phyloP scores from a whole-genome alignment of 495 filamentous ascomycete species.

The Terfezia boudieri region DNA sequence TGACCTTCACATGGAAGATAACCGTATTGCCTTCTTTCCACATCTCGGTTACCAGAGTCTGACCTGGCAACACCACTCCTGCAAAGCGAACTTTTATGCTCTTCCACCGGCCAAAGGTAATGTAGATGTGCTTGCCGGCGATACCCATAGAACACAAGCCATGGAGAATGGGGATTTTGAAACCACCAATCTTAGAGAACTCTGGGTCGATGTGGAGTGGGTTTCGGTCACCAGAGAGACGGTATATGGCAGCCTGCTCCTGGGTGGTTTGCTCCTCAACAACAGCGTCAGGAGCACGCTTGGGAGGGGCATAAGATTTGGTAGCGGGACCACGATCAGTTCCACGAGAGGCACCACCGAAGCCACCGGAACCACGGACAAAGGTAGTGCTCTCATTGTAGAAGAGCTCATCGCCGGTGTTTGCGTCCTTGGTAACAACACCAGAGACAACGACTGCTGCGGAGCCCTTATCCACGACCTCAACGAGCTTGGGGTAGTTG shows the following conservation, averaged over 20 bases:
- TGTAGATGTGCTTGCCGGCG: constrained; percentile 69
- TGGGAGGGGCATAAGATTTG: constrained; percentile 52
- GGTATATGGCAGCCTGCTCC: constrained; percentile 90
- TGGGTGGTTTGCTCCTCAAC: constrained; percentile 77
- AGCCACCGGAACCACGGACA: constrained; percentile 79
- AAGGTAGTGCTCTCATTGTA: constrained; percentile 90
- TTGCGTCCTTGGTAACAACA: constrained; percentile 53
- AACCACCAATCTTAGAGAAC: constrained; percentile 87
- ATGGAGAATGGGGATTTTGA: constrained; percentile 87
- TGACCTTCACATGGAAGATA: constrained; percentile 80
- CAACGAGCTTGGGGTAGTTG: constrained; percentile 68
- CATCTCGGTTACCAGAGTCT: constrained; percentile 92
- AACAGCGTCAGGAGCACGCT: constrained; percentile 54
- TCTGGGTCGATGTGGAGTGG: constrained; percentile 88
- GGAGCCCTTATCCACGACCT: constrained; percentile 87
- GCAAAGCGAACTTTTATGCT: constrained; percentile 96
- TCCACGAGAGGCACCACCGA: constrained; percentile 66
- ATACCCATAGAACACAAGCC: constrained; percentile 92
- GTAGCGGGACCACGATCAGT: constrained; percentile 57
- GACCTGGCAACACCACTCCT: constrained; percentile 73
- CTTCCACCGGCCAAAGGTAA: constrained; percentile 62
- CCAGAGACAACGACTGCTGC: constrained; percentile 68
- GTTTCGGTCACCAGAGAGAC: constrained; percentile 79
- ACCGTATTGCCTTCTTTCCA: constrained; percentile 86
- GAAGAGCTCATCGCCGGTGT: constrained; percentile 62